Evolutionary conservation across 768 basidiomycete species (phyloP).

Genomic region (Suillus variegatus): DNA sequence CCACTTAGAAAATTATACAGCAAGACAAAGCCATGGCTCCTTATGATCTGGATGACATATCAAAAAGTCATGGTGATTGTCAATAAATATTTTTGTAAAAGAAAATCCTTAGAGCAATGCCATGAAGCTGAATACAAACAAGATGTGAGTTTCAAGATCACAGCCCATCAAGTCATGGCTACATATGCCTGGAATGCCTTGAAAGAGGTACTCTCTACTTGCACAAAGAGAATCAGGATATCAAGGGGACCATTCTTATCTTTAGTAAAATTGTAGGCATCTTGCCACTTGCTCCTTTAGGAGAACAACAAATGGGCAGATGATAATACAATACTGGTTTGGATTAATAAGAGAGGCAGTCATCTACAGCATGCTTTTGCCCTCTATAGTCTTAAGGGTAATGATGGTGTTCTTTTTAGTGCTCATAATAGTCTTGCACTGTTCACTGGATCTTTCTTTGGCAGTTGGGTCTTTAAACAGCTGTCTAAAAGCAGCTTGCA

Average conservation of each 20-base stretch:
- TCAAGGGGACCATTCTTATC: background rate
- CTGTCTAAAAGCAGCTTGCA: background rate
- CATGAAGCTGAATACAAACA: background rate
- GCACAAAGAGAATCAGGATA: background rate
- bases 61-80: background rate
- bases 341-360: background rate
- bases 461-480: background rate
- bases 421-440: background rate
- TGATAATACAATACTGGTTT: background rate
- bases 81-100: no score
- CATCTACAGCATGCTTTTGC: background rate
- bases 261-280: background rate
- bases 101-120: background rate
- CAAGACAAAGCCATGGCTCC: background rate
- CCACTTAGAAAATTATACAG: no score
- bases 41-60: background rate
- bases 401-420: background rate
- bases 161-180: background rate
- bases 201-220: background rate
- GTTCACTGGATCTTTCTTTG: background rate
- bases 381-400: background rate
- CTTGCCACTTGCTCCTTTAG: background rate
- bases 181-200: background rate
- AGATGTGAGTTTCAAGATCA: background rate
- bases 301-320: background rate